Evolutionary conservation across 768 basidiomycete species (phyloP), one percentile per base, ranked within the genome.

Genomic region (Tricholoma sp.): DNA sequence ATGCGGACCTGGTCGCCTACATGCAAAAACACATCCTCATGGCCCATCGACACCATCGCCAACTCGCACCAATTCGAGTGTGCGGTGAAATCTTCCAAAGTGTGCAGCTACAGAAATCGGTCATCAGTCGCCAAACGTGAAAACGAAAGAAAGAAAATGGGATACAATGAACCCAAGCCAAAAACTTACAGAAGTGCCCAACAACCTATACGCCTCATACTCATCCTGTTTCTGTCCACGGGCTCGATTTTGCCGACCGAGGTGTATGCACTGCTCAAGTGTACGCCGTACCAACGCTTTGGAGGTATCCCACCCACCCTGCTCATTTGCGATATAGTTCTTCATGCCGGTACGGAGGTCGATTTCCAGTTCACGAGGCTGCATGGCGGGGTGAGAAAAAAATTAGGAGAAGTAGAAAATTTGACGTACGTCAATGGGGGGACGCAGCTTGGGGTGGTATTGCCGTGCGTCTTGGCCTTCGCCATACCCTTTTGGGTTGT

Each of bases 1-100:
- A 96, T 76, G 35, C 85, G 79, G 9, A 87, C 87, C 50, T 83
- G 80, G 55, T 91, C 86, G 4, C 95, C 95, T 31, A 96, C 90
- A 63, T 98, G 94, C 27, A 83, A 69, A 72, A 97, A 98, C 3
- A 96, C 86, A 43, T 92, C 75, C 0, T 69, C 61, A 67, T 94
- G 76, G 0, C 94, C 95, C 74, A 93, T 74, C 0, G 79, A 76
- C 34, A 87, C 81, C 11, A 98, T 81, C 0, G 83, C 78, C 9
- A 96, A 77, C 70, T 97, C 94, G 75, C 89, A 91, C 67, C 90
- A 95, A 74, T 96, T 91, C 55, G 87, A 89, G 68, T 97, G 94
- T 0, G 94, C 91, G 2, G 91, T 74, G 67, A 90, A 94, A 67
- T 97, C 92, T 67, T 94, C 92, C 5, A 90, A 79, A 1, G 88